These are phyloP conservation scores for Diospyros kaki DNA, from an alignment of 148 eudicot genomes.

Conservation along the genomic window DNA sequence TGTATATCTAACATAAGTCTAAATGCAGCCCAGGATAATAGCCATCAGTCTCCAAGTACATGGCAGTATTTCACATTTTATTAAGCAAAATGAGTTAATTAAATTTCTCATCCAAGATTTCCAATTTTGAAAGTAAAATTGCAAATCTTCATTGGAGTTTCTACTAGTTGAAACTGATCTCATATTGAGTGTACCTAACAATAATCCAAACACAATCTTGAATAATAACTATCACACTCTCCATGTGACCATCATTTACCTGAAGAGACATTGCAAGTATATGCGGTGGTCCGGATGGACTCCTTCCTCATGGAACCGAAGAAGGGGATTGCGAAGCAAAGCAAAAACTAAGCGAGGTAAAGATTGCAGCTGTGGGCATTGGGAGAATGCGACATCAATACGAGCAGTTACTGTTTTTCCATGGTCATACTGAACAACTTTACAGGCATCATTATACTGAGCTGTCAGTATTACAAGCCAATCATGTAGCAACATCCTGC, in stretches of 20 bases:
- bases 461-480: slow-evolving; percentile 98
- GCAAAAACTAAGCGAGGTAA: slow-evolving; percentile 93
- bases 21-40: no score
- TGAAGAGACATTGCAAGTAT: slow-evolving; percentile 90
- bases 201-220: neutral
- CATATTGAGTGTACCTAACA: neutral
- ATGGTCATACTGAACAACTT: slow-evolving; percentile 49
- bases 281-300: slow-evolving; percentile 97
- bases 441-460: slow-evolving; percentile 81
- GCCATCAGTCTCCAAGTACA: no score
- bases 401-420: slow-evolving; percentile 47
- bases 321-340: slow-evolving; percentile 87
- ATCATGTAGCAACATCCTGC: slow-evolving; percentile 86
- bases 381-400: slow-evolving; percentile 75
- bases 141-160: neutral
- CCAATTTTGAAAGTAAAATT: no score
- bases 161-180: neutral
- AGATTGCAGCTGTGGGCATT: slow-evolving; percentile 89
- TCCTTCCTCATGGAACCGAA: slow-evolving; percentile 95
- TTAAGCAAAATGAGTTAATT: no score
- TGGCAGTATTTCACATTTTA: no score
- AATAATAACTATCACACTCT: no score
- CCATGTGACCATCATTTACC: slow-evolving; percentile 35
- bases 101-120: no score
- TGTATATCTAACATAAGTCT: no score